Percentiles rank a stretch among this genome's conserved stretches.
Conservation (phyloP, 805 yeast genomes). For the Suhomyces canberraensis region DNA sequence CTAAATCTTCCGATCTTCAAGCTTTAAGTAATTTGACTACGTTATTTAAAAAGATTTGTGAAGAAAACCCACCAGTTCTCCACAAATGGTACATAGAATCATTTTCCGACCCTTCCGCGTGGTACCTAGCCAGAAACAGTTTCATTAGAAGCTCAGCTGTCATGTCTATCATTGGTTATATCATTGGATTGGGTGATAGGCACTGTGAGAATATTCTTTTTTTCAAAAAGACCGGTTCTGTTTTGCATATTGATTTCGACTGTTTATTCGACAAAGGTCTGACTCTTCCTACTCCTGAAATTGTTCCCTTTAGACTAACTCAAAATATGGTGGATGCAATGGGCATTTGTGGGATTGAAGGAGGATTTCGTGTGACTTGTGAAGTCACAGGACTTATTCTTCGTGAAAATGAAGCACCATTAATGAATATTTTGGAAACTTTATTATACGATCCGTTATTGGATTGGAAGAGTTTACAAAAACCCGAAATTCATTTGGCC, state of each 20-base stretch:
- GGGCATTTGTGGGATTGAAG: slow-evolving; percentile 87
- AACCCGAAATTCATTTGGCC: slow-evolving; percentile 67
- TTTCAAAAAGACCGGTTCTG: slow-evolving; percentile 68
- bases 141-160: slow-evolving; percentile 85
- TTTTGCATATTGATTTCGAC: slow-evolving; percentile 94
- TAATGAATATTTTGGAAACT: slow-evolving; percentile 89
- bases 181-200: slow-evolving; percentile 92
- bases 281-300: slow-evolving; percentile 75
- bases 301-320: slow-evolving; percentile 91
- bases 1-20: slow-evolving; percentile 11
- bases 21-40: slow-evolving; percentile 15
- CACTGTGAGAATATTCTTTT: slow-evolving; percentile 90
- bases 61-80: slow-evolving; percentile 62
- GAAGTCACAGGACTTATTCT: slow-evolving; percentile 77
- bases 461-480: slow-evolving; percentile 58
- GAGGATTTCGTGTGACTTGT: slow-evolving; percentile 78
- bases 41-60: slow-evolving; percentile 24
- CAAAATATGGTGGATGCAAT: slow-evolving; percentile 85
- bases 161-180: slow-evolving; percentile 95
- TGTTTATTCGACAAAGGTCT: slow-evolving; percentile 88
- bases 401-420: slow-evolving; percentile 73
- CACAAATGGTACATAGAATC: slow-evolving; percentile 85
- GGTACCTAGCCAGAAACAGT: slow-evolving; percentile 77
- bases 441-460: slow-evolving; percentile 89
- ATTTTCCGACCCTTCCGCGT: slow-evolving; percentile 83